Base-by-base conservation (phyloP, 768 basidiomycete genomes). In the Panus rudis region DNA sequence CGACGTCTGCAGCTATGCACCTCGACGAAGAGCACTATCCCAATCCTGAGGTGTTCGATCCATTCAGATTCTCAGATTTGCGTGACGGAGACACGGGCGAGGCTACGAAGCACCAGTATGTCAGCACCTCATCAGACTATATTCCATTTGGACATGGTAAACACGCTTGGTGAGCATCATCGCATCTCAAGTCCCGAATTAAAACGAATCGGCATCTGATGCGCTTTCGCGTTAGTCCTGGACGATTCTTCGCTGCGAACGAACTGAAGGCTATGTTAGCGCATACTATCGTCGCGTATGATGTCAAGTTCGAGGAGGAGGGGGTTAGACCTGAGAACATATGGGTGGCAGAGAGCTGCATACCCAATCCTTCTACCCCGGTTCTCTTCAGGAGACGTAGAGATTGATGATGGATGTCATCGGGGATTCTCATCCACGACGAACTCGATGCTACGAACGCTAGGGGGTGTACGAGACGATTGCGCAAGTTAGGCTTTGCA, bases 41-140 rank as follows among this genome's bases (percentile, higher is more conserved):
- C 12, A 40, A 57, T 28, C 38, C 59, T 0, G 32, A 41, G 7
- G 38, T 26, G 13, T 65, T 80, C 45, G 66, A 76, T 32, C 68
- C 69, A 0, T 75, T 72, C 54, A 71, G 77, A 3, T 79, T 75
- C 51, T 56, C 62, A 0, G 53, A 63, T 12, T 56, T 66, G 48
- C 48, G 58, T 31, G 59, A 68, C 13, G 51, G 44, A 27, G 50
- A 61, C 42, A 39, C 32, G 28, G 37, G 32, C 27, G 8, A 45
- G 32, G 40, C 41, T 17, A 23, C 16, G 11, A 26, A 32, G 34
- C 27, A 42, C 24, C 39, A 35, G 12, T 41, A 30, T 27, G 34
- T 35, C 13, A 41, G 24, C 14, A 42, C 41, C 14, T 31, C 30
- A 8, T 14, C 40, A 4, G 46, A 41, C 2, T 47, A 47, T 23